A percentile compares a stretch with the other conserved stretches of the same genome.
Evolutionary conservation across 257 asterid genomes (phyloP).

Genomic region (Eucommia ulmoides): DNA sequence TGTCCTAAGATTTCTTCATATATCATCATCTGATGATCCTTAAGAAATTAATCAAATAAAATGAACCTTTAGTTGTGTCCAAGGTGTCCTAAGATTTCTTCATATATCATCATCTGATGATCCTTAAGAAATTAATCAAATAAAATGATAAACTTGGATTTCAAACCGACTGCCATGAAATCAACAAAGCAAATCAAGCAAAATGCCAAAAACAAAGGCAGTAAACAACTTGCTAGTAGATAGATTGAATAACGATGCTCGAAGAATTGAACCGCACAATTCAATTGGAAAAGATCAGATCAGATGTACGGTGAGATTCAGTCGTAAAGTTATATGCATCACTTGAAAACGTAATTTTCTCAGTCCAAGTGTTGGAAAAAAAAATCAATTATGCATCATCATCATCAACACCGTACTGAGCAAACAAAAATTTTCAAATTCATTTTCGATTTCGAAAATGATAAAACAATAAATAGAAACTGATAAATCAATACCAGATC

Average conservation of each 20-base stretch:
- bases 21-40: conserved; percentile 17
- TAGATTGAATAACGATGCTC: too few species aligned
- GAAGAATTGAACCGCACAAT: too few species aligned
- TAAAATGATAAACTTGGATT: too few species aligned
- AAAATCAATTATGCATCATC: too few species aligned
- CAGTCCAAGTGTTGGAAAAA: conserved; percentile 76
- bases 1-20: conserved; percentile 23
- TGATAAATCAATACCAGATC: not conserved
- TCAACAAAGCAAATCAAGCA: too few species aligned
- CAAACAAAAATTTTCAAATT: too few species aligned
- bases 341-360: conserved; percentile 22
- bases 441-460: too few species aligned
- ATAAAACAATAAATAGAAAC: not conserved
- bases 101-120: conserved; percentile 16
- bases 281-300: not conserved
- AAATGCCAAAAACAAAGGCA: not conserved
- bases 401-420: too few species aligned
- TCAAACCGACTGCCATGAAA: too few species aligned
- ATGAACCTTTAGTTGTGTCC: conserved; percentile 11
- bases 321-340: conserved; percentile 28
- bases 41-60: not conserved
- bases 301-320: conserved; percentile 18
- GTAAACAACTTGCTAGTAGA: too few species aligned
- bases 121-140: not conserved
- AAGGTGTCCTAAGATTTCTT: conserved; percentile 34